Evolutionary conservation across 352 stramenopile species (phyloP), one percentile per base, ranked within the genome.

Genomic region (Phytophthora capsici): DNA sequence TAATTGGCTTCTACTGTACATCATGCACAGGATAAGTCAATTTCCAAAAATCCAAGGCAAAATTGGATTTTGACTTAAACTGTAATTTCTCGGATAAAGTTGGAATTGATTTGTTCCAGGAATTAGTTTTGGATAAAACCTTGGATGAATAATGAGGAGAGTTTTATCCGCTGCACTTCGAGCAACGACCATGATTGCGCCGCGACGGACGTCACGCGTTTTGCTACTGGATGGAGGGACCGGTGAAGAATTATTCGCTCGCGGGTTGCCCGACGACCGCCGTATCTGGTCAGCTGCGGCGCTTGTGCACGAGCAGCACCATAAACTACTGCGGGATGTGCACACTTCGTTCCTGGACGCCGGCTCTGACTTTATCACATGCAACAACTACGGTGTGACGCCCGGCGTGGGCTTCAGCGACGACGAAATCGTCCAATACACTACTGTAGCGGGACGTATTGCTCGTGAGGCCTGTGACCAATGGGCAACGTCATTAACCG

Each of bases 381-480:
- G 86, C 63, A 98, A 98, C 78, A 96, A 93, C 38, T 98, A 97
- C 67, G 88, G 86, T 38, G 83, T 97, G 30, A 94, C 90, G 30
- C 90, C 89, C 14, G 88, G 88, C 41, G 87, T 95, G 4, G 88
- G 89, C 46, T 98, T 98, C 70, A 75, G 53, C 3, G 66, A 88
- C 28, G 58, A 81, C 0, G 78, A 96, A 30, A 89, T 96, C n/a
- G 55, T 69, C 16, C 61, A 69, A 41, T 77, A 82, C 60, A 84
- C 75, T 9, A 66, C 41, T 13, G 51, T 82, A 23, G 78, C 88
- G 14, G 90, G 84, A 34, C 49, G 65, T 54, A 73, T 97, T 61
- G 90, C 85, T 45, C 63, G 77, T 20, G 63, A 80, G 46, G 84
- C 85, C 36, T 71, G 61, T 19, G 56, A 75, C 6, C 44, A 55